A percentile compares a stretch with the other conserved stretches of the same genome.
phyloP scores from a whole-genome alignment of 2,329 filamentous ascomycete genomes.

The Talaromyces sp. region DNA sequence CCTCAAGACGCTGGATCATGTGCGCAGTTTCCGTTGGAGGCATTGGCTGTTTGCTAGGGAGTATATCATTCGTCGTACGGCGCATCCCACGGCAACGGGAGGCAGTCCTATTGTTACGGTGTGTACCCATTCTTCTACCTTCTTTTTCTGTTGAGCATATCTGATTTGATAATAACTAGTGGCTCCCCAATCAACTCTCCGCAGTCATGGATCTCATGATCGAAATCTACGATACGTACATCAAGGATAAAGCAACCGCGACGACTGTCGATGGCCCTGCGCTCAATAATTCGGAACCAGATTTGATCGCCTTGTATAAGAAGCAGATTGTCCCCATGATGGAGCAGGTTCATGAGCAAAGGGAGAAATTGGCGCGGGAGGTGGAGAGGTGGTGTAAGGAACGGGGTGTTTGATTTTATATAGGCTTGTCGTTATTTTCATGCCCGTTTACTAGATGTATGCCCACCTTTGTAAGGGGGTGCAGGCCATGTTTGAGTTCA shows the following conservation, averaged over 20 bases:
- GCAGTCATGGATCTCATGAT: slow-evolving; percentile 48
- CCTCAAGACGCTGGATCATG: slow-evolving; percentile 43
- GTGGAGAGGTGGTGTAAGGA: slow-evolving; percentile 45
- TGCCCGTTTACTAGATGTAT: neutral
- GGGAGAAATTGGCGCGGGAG: slow-evolving; percentile 38
- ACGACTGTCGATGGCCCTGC: slow-evolving; percentile 10
- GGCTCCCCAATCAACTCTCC: slow-evolving; percentile 46
- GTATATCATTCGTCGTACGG: slow-evolving; percentile 44
- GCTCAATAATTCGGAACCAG: slow-evolving; percentile 8
- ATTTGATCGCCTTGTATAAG: slow-evolving; percentile 22
- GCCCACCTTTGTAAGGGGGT: no score
- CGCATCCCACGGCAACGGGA: slow-evolving; percentile 45
- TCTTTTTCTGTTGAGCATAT: neutral
- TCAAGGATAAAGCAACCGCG: slow-evolving; percentile 28
- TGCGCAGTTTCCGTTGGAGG: slow-evolving; percentile 47
- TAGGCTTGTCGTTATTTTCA: neutral
- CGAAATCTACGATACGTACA: slow-evolving; percentile 38
- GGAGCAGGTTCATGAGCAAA: slow-evolving; percentile 29
- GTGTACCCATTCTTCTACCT: slow-evolving; percentile 16
- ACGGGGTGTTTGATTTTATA: slow-evolving; percentile 30
- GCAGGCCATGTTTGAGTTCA: no score
- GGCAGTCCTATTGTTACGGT: slow-evolving; percentile 47
- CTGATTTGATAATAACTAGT: slow-evolving; percentile 22
- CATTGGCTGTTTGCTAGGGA: slow-evolving; percentile 47
- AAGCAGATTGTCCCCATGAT: slow-evolving; percentile 32